These are phyloP conservation scores for Jacaranda copaia DNA, from an alignment of 257 asterid genomes.

Conservation along the genomic window DNA sequence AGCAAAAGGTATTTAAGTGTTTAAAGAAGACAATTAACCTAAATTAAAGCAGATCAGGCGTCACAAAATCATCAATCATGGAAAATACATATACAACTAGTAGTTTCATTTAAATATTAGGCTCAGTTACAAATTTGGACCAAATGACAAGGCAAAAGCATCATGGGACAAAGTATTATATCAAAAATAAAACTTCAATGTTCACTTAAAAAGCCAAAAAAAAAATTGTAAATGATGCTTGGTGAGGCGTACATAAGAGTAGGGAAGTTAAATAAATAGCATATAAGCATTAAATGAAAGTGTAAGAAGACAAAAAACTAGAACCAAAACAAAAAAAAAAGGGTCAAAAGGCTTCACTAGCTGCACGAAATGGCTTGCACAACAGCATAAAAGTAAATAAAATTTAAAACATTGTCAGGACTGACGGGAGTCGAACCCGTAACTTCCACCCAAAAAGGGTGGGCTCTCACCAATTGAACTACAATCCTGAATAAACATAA, in stretches of 20 bases:
- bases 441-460: constrained; percentile 37
- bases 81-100: not conserved
- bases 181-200: not conserved
- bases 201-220: not conserved
- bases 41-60: not conserved
- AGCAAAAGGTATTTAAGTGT: not conserved
- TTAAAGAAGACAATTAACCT: not conserved
- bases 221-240: not conserved
- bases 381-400: not conserved
- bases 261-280: not conserved
- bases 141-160: not conserved
- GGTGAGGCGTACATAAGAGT: not conserved
- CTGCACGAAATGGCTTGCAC: not conserved
- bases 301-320: not conserved
- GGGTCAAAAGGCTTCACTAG: too few species aligned
- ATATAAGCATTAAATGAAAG: too few species aligned
- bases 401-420: not conserved
- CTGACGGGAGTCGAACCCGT: constrained; percentile 47
- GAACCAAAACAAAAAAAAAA: not conserved
- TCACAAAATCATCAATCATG: not conserved
- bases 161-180: not conserved
- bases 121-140: not conserved
- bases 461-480: constrained; percentile 47
- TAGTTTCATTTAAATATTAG: not conserved
- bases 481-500: constrained; percentile 36